Evolutionary conservation across 179 eudicot genomes (phyloP).

Genomic region (Silene coronaria): DNA sequence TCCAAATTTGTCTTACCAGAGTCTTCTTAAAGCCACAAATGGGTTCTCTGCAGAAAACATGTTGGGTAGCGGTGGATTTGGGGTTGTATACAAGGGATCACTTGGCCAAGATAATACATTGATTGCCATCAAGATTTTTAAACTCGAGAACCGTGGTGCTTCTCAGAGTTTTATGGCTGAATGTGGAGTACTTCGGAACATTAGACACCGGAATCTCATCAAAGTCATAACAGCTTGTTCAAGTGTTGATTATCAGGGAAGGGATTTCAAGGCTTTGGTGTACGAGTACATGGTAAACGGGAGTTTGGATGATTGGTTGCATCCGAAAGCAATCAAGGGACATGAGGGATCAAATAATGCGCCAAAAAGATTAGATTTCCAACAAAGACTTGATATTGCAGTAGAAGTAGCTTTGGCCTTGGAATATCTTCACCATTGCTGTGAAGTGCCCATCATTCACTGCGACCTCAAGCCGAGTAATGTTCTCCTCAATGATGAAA

Average conservation of each 20-base stretch:
- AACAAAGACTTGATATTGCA: conserved; percentile 26
- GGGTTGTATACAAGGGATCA: conserved; percentile 30
- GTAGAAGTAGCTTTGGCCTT: conserved; percentile 27
- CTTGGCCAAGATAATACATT: neutral
- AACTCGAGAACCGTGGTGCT: conserved; percentile 16
- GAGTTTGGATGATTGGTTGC: conserved; percentile 32
- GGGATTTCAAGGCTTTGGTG: conserved; percentile 36
- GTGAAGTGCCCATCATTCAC: conserved; percentile 22
- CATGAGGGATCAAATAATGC: neutral
- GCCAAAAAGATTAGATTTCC: conserved; percentile 8
- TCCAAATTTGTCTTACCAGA: conserved; percentile 23
- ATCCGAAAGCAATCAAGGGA: neutral
- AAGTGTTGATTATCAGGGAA: conserved; percentile 26
- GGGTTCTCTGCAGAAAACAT: conserved; percentile 26
- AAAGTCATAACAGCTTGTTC: conserved; percentile 36
- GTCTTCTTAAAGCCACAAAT: conserved; percentile 26
- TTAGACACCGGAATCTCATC: conserved; percentile 28
- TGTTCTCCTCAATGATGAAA: conserved; percentile 27
- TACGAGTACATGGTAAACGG: conserved; percentile 32
- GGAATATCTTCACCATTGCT: conserved; percentile 28
- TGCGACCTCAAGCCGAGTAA: conserved; percentile 39
- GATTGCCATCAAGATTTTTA: conserved; percentile 28
- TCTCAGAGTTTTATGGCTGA: conserved; percentile 29
- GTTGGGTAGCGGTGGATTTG: conserved; percentile 28
- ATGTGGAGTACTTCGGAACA: conserved; percentile 27